Evolutionary conservation across 2,329 filamentous ascomycete genomes (phyloP), one percentile per base, ranked within the genome.

Genomic region (Monilinia aucupariae): DNA sequence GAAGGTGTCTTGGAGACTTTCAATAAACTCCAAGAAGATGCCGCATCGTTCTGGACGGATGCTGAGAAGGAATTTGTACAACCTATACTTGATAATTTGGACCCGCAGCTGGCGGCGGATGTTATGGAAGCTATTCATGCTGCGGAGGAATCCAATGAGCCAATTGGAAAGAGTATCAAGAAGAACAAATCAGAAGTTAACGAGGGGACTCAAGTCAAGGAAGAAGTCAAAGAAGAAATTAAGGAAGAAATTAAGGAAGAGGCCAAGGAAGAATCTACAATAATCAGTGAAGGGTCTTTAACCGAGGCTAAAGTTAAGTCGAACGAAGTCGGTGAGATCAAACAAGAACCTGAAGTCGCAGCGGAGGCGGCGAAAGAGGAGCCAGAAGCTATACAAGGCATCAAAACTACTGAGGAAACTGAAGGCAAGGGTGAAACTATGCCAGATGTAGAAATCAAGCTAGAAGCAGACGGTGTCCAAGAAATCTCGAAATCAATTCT

Each of bases 31-130:
- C 88, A 96, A 75, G 85, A 84, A 49, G 93, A 96, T 69, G 88
- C 96, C 13, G 81, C 85, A 62, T 79, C 82, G 22, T 97, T 92
- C 74, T 99, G 94, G 94, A 78, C 85, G 1, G 84, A 89, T 7
- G 85, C 92, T 0, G 91, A 97, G 70, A 87, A 92, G 73, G 87
- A 88, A 67, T 81, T 90, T 49, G 89, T 97, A 72, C 86, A 90
- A 76, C 91, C 85, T 0, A 83, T 88, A 15, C 74, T 88, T 7
- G 82, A 82, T 8, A 76, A 76, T 32, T 75, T 93, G 59, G 85
- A 89, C 48, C 83, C 87, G 4, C 83, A 85, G 51, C 80, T 87
- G 63, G 80, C 83, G 65, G 82, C 82, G 13, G 80, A 83, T 49
- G 87, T 92, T 0, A 74, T 88, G 65, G 81, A 83, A 64, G 81